Evolutionary conservation across 257 asterid species (phyloP), one percentile per base, ranked within the genome.

Genomic region (Forsythia viridissima): DNA sequence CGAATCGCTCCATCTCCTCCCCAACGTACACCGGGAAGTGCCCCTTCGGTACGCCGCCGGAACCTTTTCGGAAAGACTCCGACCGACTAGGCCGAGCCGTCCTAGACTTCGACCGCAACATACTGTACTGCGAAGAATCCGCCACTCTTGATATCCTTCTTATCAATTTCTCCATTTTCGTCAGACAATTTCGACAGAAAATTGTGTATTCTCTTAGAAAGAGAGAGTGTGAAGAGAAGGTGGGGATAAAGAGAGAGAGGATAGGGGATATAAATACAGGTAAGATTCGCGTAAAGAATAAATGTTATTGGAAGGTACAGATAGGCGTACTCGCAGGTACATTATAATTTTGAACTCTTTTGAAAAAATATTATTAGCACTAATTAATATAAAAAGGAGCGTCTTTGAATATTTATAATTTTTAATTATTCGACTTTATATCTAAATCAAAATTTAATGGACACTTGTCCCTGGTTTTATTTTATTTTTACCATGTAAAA

Each of bases 1-100:
- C 85, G 46, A 88, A 90, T 63, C 94, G 71, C 84, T 88, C 94
- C 94, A 90, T 88, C 76, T 90, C 94, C 77, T 90, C 94, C 2
- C 94, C 94, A 37, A 90, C 94, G 75, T 84, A 90, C 20, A 90
- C 94, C 21, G 94, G 94, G 16, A 90, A 75, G 78, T 86, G 91
- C 0, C 94, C 94, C 61, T 89, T 86, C 36, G 92, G 94, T 39
- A 90, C 92, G 13, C 86, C 79, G 46, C 71, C 74, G 52, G 76
- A 13, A 52, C 80, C 18, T 80, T 39, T 9, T 79, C 89, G 76
- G 77, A 82, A 78, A 3, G 90, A 80, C n/a, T 65, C 85, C 11
- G 73, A 44, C 2, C 79, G 42, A n/a, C 84, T 38, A 12, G 80
- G 81, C 72, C 84, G 66, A 34, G 87, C 78, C 55, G 83, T 51